Evolutionary conservation across 2,329 filamentous ascomycete species (phyloP).

Genomic region (Colletotrichum sp.): DNA sequence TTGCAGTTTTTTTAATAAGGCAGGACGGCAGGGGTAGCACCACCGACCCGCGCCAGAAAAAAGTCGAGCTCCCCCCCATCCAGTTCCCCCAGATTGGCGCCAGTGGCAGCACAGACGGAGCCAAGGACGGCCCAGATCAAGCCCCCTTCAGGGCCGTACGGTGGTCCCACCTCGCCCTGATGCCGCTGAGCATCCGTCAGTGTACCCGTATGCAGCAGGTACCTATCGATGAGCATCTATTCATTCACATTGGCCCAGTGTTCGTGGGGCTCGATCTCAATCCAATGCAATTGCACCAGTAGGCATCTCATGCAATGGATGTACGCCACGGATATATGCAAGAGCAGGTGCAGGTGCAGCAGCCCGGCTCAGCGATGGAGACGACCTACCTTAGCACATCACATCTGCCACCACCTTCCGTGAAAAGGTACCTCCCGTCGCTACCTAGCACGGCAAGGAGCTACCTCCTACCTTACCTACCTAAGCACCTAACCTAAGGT

Average conservation of each 20-base stretch:
- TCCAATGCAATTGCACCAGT: background rate
- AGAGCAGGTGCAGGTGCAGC: background rate
- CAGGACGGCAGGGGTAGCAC: conserved; percentile 22
- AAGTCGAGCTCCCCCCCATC: conserved; percentile 7
- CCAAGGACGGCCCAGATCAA: conserved; percentile 20
- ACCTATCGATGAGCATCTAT: background rate
- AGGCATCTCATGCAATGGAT: background rate
- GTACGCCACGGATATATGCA: background rate
- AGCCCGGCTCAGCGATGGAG: background rate
- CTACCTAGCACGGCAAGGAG: background rate
- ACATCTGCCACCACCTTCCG: background rate
- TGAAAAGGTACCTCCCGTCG: background rate
- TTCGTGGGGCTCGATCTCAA: background rate
- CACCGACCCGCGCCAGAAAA: conserved; percentile 12
- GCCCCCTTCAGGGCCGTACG: conserved; percentile 9
- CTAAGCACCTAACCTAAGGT: background rate
- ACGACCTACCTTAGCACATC: background rate
- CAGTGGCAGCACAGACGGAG: conserved; percentile 22
- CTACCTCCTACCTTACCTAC: background rate
- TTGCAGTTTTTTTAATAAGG: conserved; percentile 23
- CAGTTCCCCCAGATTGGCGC: conserved; percentile 22
- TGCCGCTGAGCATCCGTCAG: background rate
- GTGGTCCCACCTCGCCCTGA: conserved; percentile 8
- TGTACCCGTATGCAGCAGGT: background rate
- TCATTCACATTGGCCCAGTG: background rate